Conservation (phyloP, 768 basidiomycete genomes). For the Boletus reticulatus region DNA sequence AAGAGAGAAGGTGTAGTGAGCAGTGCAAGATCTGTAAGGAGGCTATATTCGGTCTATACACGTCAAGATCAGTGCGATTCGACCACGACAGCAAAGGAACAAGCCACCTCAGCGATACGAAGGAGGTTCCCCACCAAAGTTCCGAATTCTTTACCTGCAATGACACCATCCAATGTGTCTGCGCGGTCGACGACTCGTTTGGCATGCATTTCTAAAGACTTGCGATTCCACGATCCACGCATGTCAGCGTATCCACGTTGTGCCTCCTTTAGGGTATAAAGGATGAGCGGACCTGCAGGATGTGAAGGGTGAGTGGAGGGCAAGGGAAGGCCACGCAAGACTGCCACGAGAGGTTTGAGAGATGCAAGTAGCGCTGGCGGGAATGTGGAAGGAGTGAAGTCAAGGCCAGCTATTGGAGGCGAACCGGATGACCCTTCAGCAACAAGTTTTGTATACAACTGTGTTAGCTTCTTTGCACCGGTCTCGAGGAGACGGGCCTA, state of each 20-base stretch:
- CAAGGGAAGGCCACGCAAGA: slow-evolving; percentile 69
- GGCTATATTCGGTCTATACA: slow-evolving; percentile 62
- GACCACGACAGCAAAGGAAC: neutral
- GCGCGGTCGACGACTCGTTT: slow-evolving; percentile 69
- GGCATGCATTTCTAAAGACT: slow-evolving; percentile 70
- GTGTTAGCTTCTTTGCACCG: slow-evolving; percentile 77
- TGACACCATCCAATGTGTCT: slow-evolving; percentile 63
- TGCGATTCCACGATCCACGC: slow-evolving; percentile 76
- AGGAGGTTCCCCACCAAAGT: slow-evolving; percentile 68
- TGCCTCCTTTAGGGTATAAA: slow-evolving; percentile 67
- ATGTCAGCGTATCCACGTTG: slow-evolving; percentile 85
- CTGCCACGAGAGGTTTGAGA: slow-evolving; percentile 62
- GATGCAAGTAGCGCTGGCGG: slow-evolving; percentile 49
- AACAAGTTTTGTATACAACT: slow-evolving; percentile 84
- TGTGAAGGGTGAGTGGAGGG: slow-evolving; percentile 84
- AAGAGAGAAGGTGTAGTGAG: slow-evolving; percentile 50
- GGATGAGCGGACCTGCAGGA: slow-evolving; percentile 65
- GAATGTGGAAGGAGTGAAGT: slow-evolving; percentile 54
- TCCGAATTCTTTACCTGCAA: slow-evolving; percentile 68
- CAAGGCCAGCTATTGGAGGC: slow-evolving; percentile 59
- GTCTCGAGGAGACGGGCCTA: slow-evolving; percentile 78
- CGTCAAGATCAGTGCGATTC: neutral
- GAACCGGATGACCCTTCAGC: slow-evolving; percentile 80
- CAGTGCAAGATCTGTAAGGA: slow-evolving; percentile 62
- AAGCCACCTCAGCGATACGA: slow-evolving; percentile 60